Base-by-base conservation (phyloP, 441 rosid genomes). In the Euphorbia corollata region DNA sequence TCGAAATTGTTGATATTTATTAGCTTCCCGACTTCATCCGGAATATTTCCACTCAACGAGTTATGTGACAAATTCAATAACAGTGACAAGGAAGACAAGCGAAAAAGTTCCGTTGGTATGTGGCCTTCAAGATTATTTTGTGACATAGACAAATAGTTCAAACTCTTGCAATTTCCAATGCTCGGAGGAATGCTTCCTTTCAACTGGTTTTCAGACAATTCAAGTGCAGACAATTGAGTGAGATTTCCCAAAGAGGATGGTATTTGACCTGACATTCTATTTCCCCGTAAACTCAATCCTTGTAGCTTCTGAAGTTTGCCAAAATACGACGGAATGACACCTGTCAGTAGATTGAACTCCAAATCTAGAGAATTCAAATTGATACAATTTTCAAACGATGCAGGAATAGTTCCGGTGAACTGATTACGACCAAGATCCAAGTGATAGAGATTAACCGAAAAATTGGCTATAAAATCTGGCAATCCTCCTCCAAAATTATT, bases 161-260 rank as follows among this genome's bases (percentile, higher is more conserved):
- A 18, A 2, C 16, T 19, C n/a, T 19, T 61, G 50, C 64, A 19
- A 0, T 53, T 55, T 38, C 34, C 47, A 2, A 61, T 18, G 24
- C 39, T n/a, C 0, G 23, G 11, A 8, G 72, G 76, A 9, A 73
- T 65, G 23, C 41, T 22, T 34, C 80, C 76, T 27, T 36, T 13
- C 0, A 72, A 20, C 0, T 20, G 38, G 48, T 72, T 72, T 4
- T 8, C 1, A 0, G 23, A 8, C 59, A 66, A 4, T 1, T 0
- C 0, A 12, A 73, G 68, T 10, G 0, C 2, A 57, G 15, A 5
- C 2, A 67, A 9, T 5, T 6, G n/a, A 39, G 32, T 22, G 41
- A 57, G 56, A 32, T 67, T 61, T 36, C 81, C 82, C 5, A 81
- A 63, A 4, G 81, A 71, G 6, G 74, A 23, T 19, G 85, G 82